phyloP scores from a whole-genome alignment of 2,329 filamentous ascomycete genomes.

The Cryphonectria nitschkei region DNA sequence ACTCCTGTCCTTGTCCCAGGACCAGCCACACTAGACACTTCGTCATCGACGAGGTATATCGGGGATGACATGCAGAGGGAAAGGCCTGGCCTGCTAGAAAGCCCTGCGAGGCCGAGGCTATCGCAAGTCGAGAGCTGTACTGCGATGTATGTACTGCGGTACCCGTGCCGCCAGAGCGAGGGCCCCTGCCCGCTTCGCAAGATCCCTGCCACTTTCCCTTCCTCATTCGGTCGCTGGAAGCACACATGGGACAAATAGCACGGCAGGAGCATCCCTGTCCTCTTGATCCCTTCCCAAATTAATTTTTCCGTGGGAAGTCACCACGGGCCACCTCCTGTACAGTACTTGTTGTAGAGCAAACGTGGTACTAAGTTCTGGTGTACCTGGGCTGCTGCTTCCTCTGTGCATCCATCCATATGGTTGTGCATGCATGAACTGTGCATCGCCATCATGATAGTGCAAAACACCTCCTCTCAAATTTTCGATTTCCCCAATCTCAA shows the following conservation, averaged over 20 bases:
- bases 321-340: background rate
- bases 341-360: background rate
- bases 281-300: conserved; percentile 16
- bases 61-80: background rate
- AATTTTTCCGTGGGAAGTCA: conserved; percentile 26
- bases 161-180: background rate
- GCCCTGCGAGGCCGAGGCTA: conserved; percentile 3
- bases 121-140: background rate
- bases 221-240: conserved; percentile 9
- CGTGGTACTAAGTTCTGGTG: background rate
- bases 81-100: background rate
- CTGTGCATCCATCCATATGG: background rate
- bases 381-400: background rate
- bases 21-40: background rate
- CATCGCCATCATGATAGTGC: background rate
- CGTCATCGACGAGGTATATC: background rate
- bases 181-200: background rate
- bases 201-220: conserved; percentile 8
- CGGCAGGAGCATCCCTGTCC: conserved; percentile 14
- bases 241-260: background rate
- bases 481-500: background rate
- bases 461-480: background rate
- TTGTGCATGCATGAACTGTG: background rate
- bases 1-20: background rate
- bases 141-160: background rate